Conservation (phyloP, 2,329 filamentous ascomycete genomes). For the Endoconidiophora polonica region DNA sequence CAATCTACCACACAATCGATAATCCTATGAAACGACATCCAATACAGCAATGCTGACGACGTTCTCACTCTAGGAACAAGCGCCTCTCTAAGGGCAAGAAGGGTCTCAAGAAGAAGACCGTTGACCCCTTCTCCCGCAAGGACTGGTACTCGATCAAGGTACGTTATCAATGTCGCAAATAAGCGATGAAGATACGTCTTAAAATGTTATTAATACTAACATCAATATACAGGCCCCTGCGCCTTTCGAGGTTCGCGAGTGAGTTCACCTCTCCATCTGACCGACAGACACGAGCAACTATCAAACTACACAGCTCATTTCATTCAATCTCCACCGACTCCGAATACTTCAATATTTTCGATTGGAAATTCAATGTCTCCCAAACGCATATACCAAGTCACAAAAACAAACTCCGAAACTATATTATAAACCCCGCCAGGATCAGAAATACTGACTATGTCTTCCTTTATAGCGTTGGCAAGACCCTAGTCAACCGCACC, state of each 20-base stretch:
- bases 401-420: background rate
- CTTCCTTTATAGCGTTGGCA: constrained; percentile 63
- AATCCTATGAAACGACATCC: background rate
- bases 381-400: background rate
- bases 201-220: constrained; percentile 16
- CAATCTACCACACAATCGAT: background rate
- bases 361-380: background rate
- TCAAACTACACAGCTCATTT: background rate
- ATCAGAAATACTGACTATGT: constrained; percentile 12
- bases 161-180: constrained; percentile 17
- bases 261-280: constrained; percentile 29
- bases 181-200: background rate
- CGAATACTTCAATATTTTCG: background rate
- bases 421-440: background rate
- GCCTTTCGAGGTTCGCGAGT: constrained; percentile 94
- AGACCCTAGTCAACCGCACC: constrained; percentile 98
- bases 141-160: constrained; percentile 98
- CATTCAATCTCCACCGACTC: background rate
- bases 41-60: constrained; percentile 15
- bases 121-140: constrained; percentile 95
- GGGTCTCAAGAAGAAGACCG: constrained; percentile 98
- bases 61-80: constrained; percentile 63
- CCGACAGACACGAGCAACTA: background rate
- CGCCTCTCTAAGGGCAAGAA: constrained; percentile 99
- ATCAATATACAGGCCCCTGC: constrained; percentile 54